These are phyloP conservation scores for Malassezia psittaci DNA, from an alignment of 1,284 basidiomycete genomes.

Conservation along the genomic window DNA sequence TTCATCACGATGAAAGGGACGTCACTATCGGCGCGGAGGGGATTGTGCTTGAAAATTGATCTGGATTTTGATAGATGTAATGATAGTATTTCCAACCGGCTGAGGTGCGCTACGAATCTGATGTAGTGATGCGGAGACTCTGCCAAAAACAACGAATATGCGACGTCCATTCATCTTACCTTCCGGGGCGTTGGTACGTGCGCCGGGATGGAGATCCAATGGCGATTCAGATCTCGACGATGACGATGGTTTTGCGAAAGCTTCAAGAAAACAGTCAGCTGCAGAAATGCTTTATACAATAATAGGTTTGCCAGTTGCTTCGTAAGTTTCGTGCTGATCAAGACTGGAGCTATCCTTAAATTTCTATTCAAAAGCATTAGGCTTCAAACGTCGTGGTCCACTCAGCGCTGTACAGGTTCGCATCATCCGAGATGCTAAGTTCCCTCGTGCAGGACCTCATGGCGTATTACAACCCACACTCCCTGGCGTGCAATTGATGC, in stretches of 20 bases:
- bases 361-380: conserved; percentile 9
- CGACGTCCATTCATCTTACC: neutral
- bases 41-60: neutral
- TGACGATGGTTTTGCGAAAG: neutral
- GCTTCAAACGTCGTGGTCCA: conserved; percentile 5
- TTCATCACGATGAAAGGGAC: neutral
- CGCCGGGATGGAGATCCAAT: neutral
- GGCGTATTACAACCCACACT: neutral
- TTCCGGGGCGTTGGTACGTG: neutral
- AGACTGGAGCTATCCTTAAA: neutral
- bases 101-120: neutral
- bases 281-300: conserved; percentile 4
- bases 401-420: neutral
- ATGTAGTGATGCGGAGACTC: conserved; percentile 2
- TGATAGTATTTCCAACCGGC: too few species aligned
- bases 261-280: too few species aligned
- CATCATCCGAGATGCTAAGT: conserved; percentile 7
- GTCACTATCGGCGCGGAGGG: conserved; percentile 4
- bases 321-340: neutral
- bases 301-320: neutral
- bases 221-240: neutral
- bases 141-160: conserved; percentile 9
- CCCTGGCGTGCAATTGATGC: conserved; percentile 5
- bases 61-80: neutral
- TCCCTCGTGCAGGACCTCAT: neutral